These are phyloP conservation scores for Rubia peregrina DNA, from an alignment of 305 asterid species.

Conservation along the genomic window DNA sequence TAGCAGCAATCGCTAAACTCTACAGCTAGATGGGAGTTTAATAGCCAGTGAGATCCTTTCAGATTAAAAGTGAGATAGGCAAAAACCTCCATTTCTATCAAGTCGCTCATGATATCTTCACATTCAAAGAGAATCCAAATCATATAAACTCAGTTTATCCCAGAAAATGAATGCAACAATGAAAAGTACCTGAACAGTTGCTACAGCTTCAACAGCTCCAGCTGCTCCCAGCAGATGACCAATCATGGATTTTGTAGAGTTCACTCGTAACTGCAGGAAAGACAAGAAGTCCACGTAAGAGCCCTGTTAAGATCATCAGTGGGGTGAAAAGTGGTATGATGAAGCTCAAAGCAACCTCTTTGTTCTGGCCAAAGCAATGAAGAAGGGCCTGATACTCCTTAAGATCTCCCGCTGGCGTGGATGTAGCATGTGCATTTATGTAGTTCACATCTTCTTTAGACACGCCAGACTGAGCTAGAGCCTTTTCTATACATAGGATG, in stretches of 20 bases:
- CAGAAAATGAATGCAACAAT: neutral
- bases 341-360: constrained; percentile 44
- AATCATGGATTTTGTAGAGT: constrained; percentile 86
- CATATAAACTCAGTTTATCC: neutral
- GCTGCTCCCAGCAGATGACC: constrained; percentile 93
- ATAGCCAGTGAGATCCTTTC: neutral
- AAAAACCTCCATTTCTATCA: neutral
- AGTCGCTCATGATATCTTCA: neutral
- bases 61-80: neutral
- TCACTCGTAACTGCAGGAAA: constrained; percentile 62
- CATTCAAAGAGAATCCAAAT: neutral
- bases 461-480: constrained; percentile 81
- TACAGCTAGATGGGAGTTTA: neutral
- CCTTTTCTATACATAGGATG: constrained; percentile 80
- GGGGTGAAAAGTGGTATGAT: neutral
- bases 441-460: constrained; percentile 77
- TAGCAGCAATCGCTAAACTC: constrained; percentile 3
- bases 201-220: constrained; percentile 96
- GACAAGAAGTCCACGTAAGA: constrained; percentile 18
- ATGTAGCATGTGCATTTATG: constrained; percentile 91
- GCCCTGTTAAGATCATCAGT: neutral
- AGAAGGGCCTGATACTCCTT: constrained; percentile 76
- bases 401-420: constrained; percentile 87
- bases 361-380: constrained; percentile 81
- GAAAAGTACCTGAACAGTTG: constrained; percentile 65